Base-by-base conservation (phyloP, 164 flowering plant genomes). In the Stephania cephalantha region DNA sequence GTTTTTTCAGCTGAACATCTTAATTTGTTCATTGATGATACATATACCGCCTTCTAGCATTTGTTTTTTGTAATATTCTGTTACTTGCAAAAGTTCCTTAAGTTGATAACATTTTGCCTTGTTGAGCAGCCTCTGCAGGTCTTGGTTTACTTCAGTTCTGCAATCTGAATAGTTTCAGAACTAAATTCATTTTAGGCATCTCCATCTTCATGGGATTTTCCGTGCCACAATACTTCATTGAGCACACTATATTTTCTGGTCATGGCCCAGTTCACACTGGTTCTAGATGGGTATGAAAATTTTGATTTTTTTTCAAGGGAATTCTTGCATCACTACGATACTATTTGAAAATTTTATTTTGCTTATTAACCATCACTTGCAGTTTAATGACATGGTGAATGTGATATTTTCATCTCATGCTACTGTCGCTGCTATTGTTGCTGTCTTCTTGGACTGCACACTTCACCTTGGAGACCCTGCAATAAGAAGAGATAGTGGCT, bases 181-280 rank as follows among this genome's bases (percentile, higher is more conserved):
- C 97, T 7, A 91, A 82, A 80, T 96, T 96, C 80, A 94, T 96
- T 52, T 69, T 96, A 22, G 99, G 98, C 35, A 89, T 92, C 76
- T 87, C 98, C 17, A 74, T 93, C 68, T 96, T 92, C 92, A 81
- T 94, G 89, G 99, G 98, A 1, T 89, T 96, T 31, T 92, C 98
- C 1, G 90, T 96, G 44, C 93, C 97, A 18, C 89, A 91, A 68
- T 96, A 92, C 86, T 96, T 96, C 90, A 85, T 81, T 22, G 88
- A 85, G 74, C 82, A 84, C 53, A 77, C 85, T 0, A 2, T 84
- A 5, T 55, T 82, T 10, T 78, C 97, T 15, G 94, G 95, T 13
- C 84, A 80, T 71, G 93, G 95, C 20, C 99, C 97, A 44, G 89
- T 92, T 35, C 89, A 88, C 86, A 88, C 93, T 25, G 63, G 77